Conservation (phyloP, 768 basidiomycete genomes). For the Agaricus bisporus region DNA sequence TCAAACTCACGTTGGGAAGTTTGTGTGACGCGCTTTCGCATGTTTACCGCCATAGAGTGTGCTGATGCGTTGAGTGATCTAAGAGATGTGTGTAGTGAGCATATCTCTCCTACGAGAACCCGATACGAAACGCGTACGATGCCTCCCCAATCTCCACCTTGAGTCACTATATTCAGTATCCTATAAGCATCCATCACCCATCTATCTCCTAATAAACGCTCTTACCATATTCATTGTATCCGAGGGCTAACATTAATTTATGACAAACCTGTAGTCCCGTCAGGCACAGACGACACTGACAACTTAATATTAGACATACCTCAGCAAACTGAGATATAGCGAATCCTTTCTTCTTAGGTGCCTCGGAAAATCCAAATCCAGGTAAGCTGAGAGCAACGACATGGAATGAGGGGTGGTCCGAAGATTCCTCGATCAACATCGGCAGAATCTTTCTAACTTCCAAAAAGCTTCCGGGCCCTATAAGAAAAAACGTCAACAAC, state of each 20-base stretch:
- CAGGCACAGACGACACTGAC: not conserved
- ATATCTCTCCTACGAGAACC: too few relatives aligned
- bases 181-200: not conserved
- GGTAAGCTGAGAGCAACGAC: slow-evolving; percentile 57
- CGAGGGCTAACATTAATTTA: slow-evolving; percentile 43
- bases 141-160: slow-evolving; percentile 22
- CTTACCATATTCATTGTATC: slow-evolving; percentile 41
- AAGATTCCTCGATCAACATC: slow-evolving; percentile 35
- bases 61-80: slow-evolving; percentile 25
- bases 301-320: slow-evolving; percentile 20
- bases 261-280: slow-evolving; percentile 28
- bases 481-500: not conserved
- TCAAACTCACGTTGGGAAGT: slow-evolving; percentile 34
- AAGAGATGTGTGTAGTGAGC: not conserved
- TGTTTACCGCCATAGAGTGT: slow-evolving; percentile 28
- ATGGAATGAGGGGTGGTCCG: slow-evolving; percentile 50
- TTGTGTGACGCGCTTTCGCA: slow-evolving; percentile 48
- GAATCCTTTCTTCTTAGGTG: slow-evolving; percentile 46
- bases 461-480: slow-evolving; percentile 56
- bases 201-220: not conserved
- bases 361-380: slow-evolving; percentile 57
- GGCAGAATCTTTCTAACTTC: slow-evolving; percentile 57
- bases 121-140: not conserved
- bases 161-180: slow-evolving; percentile 20
- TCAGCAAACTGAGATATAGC: slow-evolving; percentile 43